Evolutionary conservation across 371 early-diverging fungal genomes (phyloP), one percentile per base, ranked within the genome.

Genomic region (Chytridiales sp.): DNA sequence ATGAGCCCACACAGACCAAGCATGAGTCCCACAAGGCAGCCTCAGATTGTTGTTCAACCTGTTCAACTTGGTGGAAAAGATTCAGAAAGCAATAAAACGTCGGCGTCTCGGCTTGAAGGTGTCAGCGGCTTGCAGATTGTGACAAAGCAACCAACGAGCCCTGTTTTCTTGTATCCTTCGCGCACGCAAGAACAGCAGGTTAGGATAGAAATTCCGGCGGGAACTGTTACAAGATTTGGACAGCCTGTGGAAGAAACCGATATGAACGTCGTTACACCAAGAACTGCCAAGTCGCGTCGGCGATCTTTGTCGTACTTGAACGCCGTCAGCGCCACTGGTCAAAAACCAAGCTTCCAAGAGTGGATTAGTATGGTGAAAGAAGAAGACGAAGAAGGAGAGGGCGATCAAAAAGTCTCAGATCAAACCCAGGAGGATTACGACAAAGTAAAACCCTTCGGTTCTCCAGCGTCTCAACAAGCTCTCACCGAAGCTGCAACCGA

Each of bases 211-310:
- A 61, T 64, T 9, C 77, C 76, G 3, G 50, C 65, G 3, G 83
- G 83, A 1, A 41, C 53, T 13, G 51, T 80, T 21, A 80, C 82
- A 8, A 62, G 75, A 17, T 79, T 78, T 47, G 70, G 66, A 0
- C 64, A 64, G 17, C 75, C 78, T 0, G 64, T 82, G 2, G 40
- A 72, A 6, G 39, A 42, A 11, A 51, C 40, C 19, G 70, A 80
- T 29, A 22, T 69, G 0, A 31, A 9, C 22, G 53, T 47, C 4
- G 22, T 68, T 13, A 57, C 59, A 3, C 78, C 79, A 0, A 47
- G 44, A 19, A 75, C 78, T 9, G 47, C 62, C 3, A 49, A 58
- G 40, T 47, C 54, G 5, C 65, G 77, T 3, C 62, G 80, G 13
- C 62, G 82, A 11, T 56, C 72, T 0, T 61, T 80, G 6, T 74